Conservation (phyloP, 2,329 filamentous ascomycete species). For the Aspergillus puulaauensis region DNA sequence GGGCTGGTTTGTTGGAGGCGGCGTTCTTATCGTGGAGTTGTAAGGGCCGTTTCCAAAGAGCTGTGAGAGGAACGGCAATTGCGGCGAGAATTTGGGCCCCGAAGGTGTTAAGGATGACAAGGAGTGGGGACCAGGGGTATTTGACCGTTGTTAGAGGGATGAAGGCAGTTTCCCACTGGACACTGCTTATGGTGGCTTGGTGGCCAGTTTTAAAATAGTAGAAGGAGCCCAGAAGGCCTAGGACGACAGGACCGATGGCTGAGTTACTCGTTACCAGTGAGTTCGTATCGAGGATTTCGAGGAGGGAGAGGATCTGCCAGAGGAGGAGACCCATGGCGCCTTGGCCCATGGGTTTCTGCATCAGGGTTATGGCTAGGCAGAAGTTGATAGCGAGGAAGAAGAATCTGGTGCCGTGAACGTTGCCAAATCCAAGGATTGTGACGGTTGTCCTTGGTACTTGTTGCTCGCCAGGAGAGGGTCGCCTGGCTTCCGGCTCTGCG, state of each 20-base stretch:
- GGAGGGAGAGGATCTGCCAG: constrained; percentile 81
- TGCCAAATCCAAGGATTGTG: constrained; percentile 85
- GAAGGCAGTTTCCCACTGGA: constrained; percentile 96
- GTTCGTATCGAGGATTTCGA: constrained; percentile 64
- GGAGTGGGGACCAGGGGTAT: constrained; percentile 85
- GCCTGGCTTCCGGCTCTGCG: constrained; percentile 44
- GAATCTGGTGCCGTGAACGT: constrained; percentile 88
- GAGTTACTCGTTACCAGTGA: constrained; percentile 58
- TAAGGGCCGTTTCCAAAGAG: constrained; percentile 85
- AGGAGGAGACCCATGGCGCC: constrained; percentile 78
- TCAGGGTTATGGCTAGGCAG: constrained; percentile 70
- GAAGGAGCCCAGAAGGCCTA: constrained; percentile 87
- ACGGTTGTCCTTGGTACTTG: constrained; percentile 51
- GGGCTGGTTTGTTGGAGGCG: constrained; percentile 25
- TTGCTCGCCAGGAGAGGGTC: constrained; percentile 32
- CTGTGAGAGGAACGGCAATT: constrained; percentile 74
- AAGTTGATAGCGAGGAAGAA: constrained; percentile 80
- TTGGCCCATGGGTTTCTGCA: constrained; percentile 93
- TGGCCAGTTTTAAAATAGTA: constrained; percentile 98
- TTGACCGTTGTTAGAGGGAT: constrained; percentile 78
- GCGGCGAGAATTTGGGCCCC: constrained; percentile 83
- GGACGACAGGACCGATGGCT: constrained; percentile 77
- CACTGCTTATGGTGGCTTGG: constrained; percentile 79
- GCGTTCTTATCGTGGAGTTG: constrained; percentile 57
- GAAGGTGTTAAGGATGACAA: constrained; percentile 83